These are phyloP conservation scores for Xylaria palmicola DNA, from an alignment of 495 filamentous ascomycete genomes.

Conservation along the genomic window DNA sequence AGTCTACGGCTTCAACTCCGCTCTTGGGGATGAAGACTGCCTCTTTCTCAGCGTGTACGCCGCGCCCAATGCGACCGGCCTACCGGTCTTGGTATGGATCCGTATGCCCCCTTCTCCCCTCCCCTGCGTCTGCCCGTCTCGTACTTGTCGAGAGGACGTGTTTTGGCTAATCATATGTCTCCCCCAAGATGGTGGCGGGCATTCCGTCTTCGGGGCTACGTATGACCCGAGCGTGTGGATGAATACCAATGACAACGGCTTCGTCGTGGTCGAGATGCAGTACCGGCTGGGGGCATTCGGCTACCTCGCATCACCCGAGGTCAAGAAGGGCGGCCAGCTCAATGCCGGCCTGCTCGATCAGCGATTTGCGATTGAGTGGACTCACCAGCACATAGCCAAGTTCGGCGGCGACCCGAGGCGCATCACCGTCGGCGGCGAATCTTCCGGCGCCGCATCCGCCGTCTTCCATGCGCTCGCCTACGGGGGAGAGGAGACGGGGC, in stretches of 20 bases:
- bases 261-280: constrained; percentile 46
- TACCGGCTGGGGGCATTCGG: constrained; percentile 54
- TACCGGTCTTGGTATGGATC: constrained; percentile 42
- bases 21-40: constrained; percentile 49
- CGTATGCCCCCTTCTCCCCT: constrained; percentile 22
- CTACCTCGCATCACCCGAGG: constrained; percentile 42
- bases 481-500: constrained; percentile 34
- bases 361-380: constrained; percentile 67
- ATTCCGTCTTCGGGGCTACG: constrained; percentile 38
- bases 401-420: constrained; percentile 67
- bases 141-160: not conserved
- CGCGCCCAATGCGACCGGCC: constrained; percentile 37
- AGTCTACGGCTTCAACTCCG: constrained; percentile 21
- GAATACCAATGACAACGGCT: constrained; percentile 43
- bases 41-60: constrained; percentile 50
- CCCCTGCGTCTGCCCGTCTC: not conserved
- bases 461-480: constrained; percentile 46
- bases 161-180: not conserved
- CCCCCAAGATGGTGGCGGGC: constrained; percentile 39
- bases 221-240: constrained; percentile 42
- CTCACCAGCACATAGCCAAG: constrained; percentile 63
- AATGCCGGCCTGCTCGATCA: constrained; percentile 72
- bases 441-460: constrained; percentile 65
- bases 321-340: constrained; percentile 44
- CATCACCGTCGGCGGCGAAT: constrained; percentile 72